phyloP scores from a whole-genome alignment of 2,329 filamentous ascomycete species.

The Penicillium occitanis region DNA sequence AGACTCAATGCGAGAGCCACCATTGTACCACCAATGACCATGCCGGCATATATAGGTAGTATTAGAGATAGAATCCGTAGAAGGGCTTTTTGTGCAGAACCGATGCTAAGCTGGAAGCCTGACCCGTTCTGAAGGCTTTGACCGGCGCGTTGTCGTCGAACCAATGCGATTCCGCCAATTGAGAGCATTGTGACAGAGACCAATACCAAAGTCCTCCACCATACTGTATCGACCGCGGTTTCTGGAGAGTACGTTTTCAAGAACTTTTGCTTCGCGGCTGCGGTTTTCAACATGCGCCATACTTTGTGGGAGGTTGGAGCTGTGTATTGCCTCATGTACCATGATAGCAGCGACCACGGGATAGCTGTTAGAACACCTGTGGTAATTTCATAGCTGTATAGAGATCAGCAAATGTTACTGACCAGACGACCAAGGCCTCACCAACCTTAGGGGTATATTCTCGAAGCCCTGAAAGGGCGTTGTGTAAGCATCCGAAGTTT shows the following conservation, averaged over 20 bases:
- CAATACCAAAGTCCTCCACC: conserved; percentile 29
- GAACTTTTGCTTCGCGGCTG: conserved; percentile 18
- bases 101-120: conserved; percentile 21
- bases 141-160: conserved; percentile 24
- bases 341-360: conserved; percentile 40
- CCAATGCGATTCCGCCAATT: conserved; percentile 31
- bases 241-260: conserved; percentile 20
- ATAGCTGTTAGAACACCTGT: conserved; percentile 48
- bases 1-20: conserved; percentile 54
- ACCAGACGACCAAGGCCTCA: background rate
- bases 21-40: conserved; percentile 56
- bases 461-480: conserved; percentile 19
- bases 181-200: conserved; percentile 35
- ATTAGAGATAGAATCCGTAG: conserved; percentile 44
- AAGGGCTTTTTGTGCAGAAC: conserved; percentile 26
- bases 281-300: conserved; percentile 20
- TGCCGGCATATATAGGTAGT: conserved; percentile 57
- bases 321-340: conserved; percentile 34
- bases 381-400: conserved; percentile 47
- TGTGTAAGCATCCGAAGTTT: conserved; percentile 19
- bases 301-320: conserved; percentile 23
- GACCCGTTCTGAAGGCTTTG: conserved; percentile 15
- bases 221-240: conserved; percentile 26
- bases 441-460: conserved; percentile 18
- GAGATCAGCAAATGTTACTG: conserved; percentile 24